Conservation (phyloP, 768 basidiomycete species). For the Trametes punicea region DNA sequence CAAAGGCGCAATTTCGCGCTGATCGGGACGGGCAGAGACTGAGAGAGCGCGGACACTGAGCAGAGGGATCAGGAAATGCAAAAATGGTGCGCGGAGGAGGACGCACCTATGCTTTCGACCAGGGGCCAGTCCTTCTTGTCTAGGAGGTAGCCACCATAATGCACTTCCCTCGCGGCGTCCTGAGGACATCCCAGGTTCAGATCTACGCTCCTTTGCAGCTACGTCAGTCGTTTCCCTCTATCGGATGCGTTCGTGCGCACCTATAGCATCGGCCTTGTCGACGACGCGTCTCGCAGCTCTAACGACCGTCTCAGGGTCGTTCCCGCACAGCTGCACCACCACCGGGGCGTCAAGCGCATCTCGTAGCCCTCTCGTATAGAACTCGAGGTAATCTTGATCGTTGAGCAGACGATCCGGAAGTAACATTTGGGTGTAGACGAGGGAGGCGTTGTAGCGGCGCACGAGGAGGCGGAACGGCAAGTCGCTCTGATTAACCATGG, state of each 20-base stretch:
- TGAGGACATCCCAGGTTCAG: constrained; percentile 82
- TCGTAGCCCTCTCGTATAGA: constrained; percentile 56
- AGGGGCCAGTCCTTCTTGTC: constrained; percentile 70
- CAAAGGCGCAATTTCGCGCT: constrained; percentile 54
- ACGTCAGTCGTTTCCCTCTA: background rate
- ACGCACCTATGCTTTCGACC: constrained; percentile 59
- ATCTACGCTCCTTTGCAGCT: constrained; percentile 42
- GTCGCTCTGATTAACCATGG: constrained; percentile 81
- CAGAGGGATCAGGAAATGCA: background rate
- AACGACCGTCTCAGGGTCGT: constrained; percentile 60
- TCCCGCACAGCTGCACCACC: constrained; percentile 72
- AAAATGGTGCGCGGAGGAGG: background rate
- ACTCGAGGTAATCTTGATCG: constrained; percentile 62
- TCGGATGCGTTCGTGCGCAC: constrained; percentile 35
- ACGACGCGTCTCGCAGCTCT: constrained; percentile 59
- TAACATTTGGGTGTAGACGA: constrained; percentile 79
- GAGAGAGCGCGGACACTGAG: constrained; percentile 62
- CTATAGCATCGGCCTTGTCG: constrained; percentile 64
- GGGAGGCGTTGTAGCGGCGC: constrained; percentile 58
- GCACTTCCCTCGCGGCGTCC: constrained; percentile 59
- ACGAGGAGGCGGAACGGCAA: constrained; percentile 67
- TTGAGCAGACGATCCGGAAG: constrained; percentile 56
- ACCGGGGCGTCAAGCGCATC: constrained; percentile 42
- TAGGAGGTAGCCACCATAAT: constrained; percentile 75
- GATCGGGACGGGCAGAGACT: constrained; percentile 59